phyloP scores from a whole-genome alignment of 148 eudicot genomes.

The Rhododendron ferrugineum region DNA sequence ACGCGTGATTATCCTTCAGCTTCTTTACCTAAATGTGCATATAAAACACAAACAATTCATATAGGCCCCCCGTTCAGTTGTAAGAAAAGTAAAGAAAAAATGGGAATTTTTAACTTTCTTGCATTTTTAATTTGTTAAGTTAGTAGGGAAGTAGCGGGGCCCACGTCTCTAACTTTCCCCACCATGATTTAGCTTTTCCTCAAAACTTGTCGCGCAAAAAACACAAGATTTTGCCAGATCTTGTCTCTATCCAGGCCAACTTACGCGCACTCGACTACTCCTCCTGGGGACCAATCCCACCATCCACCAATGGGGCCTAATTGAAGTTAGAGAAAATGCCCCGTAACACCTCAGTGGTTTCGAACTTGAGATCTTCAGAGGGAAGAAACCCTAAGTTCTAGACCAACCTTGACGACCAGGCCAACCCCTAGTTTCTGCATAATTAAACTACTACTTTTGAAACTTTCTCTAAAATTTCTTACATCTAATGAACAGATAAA shows the following conservation, averaged over 20 bases:
- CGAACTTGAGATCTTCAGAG: too few relatives aligned
- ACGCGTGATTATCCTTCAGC: slow-evolving; percentile 59
- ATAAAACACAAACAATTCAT: not conserved
- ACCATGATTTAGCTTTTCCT: not conserved
- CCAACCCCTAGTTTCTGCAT: not conserved
- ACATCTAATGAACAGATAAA: too few relatives aligned
- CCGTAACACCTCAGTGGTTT: not conserved
- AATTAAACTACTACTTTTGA: too few relatives aligned
- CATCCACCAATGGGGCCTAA: too few relatives aligned
- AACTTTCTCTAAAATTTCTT: too few relatives aligned
- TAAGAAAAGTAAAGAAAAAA: not conserved
- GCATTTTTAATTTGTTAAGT: not conserved
- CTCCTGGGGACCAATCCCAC: not conserved
- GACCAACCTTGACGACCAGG: not conserved
- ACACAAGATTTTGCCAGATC: not conserved
- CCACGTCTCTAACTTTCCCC: not conserved
- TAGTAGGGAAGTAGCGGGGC: not conserved
- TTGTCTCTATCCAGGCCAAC: not conserved
- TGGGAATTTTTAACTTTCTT: not conserved
- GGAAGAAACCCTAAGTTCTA: not conserved
- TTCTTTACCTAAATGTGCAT: slow-evolving; percentile 45
- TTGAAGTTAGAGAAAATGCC: too few relatives aligned
- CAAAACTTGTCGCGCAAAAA: not conserved
- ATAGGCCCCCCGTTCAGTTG: not conserved
- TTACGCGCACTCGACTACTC: too few relatives aligned